phyloP scores from a whole-genome alignment of 805 yeast genomes.

The Monosporozyma siamensis region DNA sequence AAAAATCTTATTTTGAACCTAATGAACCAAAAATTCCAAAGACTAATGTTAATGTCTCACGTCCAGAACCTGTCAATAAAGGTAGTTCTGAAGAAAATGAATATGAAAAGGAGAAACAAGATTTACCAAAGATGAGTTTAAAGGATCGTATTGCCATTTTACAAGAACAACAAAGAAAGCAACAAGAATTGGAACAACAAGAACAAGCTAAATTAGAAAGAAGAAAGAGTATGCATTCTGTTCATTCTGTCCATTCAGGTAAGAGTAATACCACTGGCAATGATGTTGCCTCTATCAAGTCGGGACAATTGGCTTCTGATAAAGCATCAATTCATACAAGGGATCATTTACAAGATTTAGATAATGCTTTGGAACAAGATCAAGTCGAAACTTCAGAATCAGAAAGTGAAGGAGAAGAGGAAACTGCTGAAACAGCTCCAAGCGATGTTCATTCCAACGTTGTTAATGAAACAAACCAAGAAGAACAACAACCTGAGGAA shows the following conservation, averaged over 20 bases:
- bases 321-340: neutral
- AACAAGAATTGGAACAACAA: constrained; percentile 61
- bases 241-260: neutral
- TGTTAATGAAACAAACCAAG: too few species aligned
- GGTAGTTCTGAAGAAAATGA: constrained; percentile 7
- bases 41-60: neutral
- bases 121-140: constrained; percentile 67
- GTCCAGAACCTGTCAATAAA: constrained; percentile 7
- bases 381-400: neutral
- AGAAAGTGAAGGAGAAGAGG: neutral
- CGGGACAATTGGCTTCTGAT: neutral
- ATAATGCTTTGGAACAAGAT: neutral
- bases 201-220: constrained; percentile 38
- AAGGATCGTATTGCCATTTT: constrained; percentile 80
- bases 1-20: constrained; percentile 5
- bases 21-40: constrained; percentile 1
- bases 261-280: neutral
- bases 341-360: neutral
- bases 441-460: too few species aligned
- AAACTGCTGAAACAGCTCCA: neutral
- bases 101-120: constrained; percentile 36
- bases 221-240: constrained; percentile 34
- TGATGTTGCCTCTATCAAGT: neutral
- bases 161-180: constrained; percentile 73
- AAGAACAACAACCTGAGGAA: constrained; percentile 8